These are phyloP conservation scores for Paecilomyces fulvus DNA, from an alignment of 2,329 filamentous ascomycete genomes.

Conservation along the genomic window DNA sequence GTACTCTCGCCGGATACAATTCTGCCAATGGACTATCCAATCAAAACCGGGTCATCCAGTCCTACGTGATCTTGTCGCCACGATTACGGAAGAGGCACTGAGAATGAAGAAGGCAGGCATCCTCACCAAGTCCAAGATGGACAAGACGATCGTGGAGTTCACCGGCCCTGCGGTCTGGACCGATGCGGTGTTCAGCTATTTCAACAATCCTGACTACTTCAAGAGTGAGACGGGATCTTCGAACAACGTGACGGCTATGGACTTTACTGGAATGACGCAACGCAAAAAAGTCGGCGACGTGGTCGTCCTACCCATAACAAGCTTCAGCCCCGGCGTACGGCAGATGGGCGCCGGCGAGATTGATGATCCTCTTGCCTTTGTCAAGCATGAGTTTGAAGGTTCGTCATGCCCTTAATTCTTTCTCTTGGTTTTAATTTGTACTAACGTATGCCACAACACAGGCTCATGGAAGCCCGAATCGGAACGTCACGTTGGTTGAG, in stretches of 20 bases:
- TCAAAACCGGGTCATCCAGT: slow-evolving; percentile 89
- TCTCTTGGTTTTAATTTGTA: neutral
- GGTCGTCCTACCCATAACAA: slow-evolving; percentile 87
- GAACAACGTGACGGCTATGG: slow-evolving; percentile 70
- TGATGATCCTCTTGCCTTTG: slow-evolving; percentile 93
- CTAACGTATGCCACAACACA: slow-evolving; percentile 4
- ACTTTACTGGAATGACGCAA: slow-evolving; percentile 79
- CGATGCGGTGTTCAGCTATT: slow-evolving; percentile 81
- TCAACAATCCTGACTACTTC: slow-evolving; percentile 87
- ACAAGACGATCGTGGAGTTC: slow-evolving; percentile 80
- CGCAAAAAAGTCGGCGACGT: slow-evolving; percentile 89
- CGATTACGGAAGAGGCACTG: slow-evolving; percentile 76
- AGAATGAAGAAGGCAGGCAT: slow-evolving; percentile 59
- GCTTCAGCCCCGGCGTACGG: slow-evolving; percentile 88
- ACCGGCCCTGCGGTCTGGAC: slow-evolving; percentile 95
- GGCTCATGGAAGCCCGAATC: slow-evolving; percentile 31
- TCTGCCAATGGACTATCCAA: slow-evolving; percentile 99
- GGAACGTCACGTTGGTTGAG: slow-evolving; percentile 1
- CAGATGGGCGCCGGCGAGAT: slow-evolving; percentile 86
- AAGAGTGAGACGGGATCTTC: slow-evolving; percentile 59
- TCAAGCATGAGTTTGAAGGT: slow-evolving; percentile 96
- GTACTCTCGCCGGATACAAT: slow-evolving; percentile 95
- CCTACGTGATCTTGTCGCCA: slow-evolving; percentile 75
- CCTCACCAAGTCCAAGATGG: slow-evolving; percentile 52
- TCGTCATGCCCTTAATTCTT: slow-evolving; percentile 20